Percentiles rank a stretch among this genome's conserved stretches.
phyloP scores from a whole-genome alignment of 495 filamentous ascomycete genomes.

The Trichoderma asperelloides region DNA sequence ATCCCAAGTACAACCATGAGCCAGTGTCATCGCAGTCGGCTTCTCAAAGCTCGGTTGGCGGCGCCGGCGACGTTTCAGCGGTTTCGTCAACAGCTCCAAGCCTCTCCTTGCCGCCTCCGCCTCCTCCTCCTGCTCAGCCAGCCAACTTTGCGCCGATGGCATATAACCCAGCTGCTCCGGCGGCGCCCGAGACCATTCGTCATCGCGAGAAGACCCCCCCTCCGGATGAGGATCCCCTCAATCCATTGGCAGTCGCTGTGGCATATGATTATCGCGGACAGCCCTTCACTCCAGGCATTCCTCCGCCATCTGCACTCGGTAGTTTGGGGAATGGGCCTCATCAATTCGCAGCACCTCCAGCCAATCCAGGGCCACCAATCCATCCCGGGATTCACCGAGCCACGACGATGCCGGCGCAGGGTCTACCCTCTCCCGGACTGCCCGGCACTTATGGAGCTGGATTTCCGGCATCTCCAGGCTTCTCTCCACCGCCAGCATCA shows the following conservation, averaged over 20 bases:
- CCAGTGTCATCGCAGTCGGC: neutral
- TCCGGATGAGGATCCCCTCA: constrained; percentile 58
- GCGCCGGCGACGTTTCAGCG: constrained; percentile 27
- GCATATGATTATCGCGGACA: constrained; percentile 48
- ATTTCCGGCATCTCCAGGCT: constrained; percentile 29
- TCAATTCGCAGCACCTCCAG: constrained; percentile 23
- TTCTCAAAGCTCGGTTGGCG: constrained; percentile 25
- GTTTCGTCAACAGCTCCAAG: constrained; percentile 18
- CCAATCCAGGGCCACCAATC: constrained; percentile 22
- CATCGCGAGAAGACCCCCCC: constrained; percentile 88
- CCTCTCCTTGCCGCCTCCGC: constrained; percentile 22
- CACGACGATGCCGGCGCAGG: constrained; percentile 31
- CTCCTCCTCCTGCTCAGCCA: constrained; percentile 25
- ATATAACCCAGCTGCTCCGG: constrained; percentile 84
- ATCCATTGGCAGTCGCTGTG: constrained; percentile 61
- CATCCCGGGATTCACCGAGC: constrained; percentile 34
- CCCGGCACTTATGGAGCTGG: constrained; percentile 30
- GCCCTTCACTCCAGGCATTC: constrained; percentile 30
- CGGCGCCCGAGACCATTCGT: constrained; percentile 73
- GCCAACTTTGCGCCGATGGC: constrained; percentile 60
- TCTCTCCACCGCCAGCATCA: constrained; percentile 21
- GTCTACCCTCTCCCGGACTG: constrained; percentile 22
- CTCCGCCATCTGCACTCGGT: constrained; percentile 27
- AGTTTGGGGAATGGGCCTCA: constrained; percentile 32
- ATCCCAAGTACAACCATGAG: constrained; percentile 31